phyloP scores from a whole-genome alignment of 345 rosid species.

The Cardamine resedifolia region DNA sequence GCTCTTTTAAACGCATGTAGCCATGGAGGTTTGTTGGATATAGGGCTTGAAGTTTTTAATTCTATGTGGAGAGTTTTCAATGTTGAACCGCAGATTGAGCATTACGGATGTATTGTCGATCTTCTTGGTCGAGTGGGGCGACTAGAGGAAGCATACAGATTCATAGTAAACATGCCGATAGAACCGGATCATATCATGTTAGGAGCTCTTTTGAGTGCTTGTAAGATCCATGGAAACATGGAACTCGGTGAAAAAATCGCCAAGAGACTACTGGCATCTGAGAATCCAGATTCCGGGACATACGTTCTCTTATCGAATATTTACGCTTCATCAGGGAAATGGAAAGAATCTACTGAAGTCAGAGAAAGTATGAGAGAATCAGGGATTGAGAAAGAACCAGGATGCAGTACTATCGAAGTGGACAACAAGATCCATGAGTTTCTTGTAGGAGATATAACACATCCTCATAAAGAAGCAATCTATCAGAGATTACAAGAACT shows the following conservation, averaged over 20 bases:
- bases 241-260: conserved; percentile 52
- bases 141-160: conserved; percentile 49
- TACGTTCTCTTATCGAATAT: conserved; percentile 52
- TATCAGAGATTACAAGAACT: conserved; percentile 57
- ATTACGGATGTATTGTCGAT: conserved; percentile 65
- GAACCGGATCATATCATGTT: conserved; percentile 61
- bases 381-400: conserved; percentile 64
- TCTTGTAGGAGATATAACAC: conserved; percentile 50
- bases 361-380: conserved; percentile 56
- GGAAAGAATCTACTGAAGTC: conserved; percentile 54
- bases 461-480: conserved; percentile 52
- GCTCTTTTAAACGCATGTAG: conserved; percentile 63
- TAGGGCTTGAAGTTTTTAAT: conserved; percentile 51
- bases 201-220: conserved; percentile 64
- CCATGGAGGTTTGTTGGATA: conserved; percentile 60
- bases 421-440: conserved; percentile 59
- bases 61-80: conserved; percentile 53
- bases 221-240: conserved; percentile 55
- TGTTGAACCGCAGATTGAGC: conserved; percentile 58
- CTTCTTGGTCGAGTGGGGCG: conserved; percentile 59
- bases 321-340: conserved; percentile 56
- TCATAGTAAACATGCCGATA: conserved; percentile 44
- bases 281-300: conserved; percentile 54
- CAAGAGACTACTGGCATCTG: conserved; percentile 41
- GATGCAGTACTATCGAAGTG: conserved; percentile 63